Evolutionary conservation across 257 asterid genomes (phyloP).

Genomic region (Echites panduratus): DNA sequence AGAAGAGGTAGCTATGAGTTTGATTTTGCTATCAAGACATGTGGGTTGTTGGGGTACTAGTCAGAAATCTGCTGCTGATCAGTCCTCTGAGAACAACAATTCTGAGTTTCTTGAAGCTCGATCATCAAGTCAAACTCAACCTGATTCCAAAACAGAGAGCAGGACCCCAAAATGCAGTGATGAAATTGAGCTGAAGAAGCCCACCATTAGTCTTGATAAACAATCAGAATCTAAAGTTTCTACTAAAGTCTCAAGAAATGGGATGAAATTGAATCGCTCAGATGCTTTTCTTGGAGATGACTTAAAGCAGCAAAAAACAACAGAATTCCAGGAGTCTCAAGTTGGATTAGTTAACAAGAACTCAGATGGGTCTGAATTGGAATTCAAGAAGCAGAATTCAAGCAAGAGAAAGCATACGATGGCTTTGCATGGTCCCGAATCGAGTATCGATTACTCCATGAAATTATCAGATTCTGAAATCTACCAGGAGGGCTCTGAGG

Average conservation of each 20-base stretch:
- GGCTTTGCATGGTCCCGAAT: conserved; percentile 15
- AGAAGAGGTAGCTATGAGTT: conserved; percentile 81
- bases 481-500: conserved; percentile 9
- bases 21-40: conserved; percentile 70
- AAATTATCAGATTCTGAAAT: conserved; percentile 13
- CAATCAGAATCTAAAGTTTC: conserved; percentile 13
- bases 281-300: conserved; percentile 16
- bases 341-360: conserved; percentile 28
- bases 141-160: too few relatives aligned
- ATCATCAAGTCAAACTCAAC: conserved; percentile 20
- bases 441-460: conserved; percentile 13
- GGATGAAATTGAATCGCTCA: conserved; percentile 12
- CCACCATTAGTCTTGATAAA: conserved; percentile 17
- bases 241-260: conserved; percentile 26
- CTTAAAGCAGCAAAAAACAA: conserved; percentile 10
- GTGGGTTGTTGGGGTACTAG: conserved; percentile 31
- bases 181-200: conserved; percentile 12
- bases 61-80: conserved; percentile 26
- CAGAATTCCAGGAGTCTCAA: neutral
- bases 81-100: conserved; percentile 42
- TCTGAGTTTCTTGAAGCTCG: conserved; percentile 21
- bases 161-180: conserved; percentile 4
- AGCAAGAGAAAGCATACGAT: conserved; percentile 38
- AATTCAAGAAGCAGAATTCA: conserved; percentile 24
- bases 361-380: conserved; percentile 17